Evolutionary conservation across 768 basidiomycete genomes (phyloP).

Genomic region (Heimioporus sp.): DNA sequence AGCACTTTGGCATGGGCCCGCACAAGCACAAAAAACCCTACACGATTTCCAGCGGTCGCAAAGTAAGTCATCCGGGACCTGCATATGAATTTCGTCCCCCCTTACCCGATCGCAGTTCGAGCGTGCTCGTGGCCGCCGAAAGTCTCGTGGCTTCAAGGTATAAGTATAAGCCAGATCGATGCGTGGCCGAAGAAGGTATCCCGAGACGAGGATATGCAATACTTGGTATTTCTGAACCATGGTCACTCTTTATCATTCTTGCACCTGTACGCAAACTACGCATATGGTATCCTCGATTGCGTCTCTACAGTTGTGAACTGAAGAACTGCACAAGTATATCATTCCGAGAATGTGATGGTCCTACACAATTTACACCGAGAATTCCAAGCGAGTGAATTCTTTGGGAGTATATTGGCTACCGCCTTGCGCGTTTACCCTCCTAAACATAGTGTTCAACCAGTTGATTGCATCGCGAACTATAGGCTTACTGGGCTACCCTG

Average conservation of each 20-base stretch:
- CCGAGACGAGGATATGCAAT: conserved; percentile 31
- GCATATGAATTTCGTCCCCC: neutral
- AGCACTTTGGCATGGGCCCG: conserved; percentile 98
- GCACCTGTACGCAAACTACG: conserved; percentile 24
- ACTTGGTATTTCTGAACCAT: conserved; percentile 26
- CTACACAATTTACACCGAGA: neutral
- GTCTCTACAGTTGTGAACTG: neutral
- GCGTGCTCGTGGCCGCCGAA: conserved; percentile 97
- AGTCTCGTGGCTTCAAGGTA: conserved; percentile 96
- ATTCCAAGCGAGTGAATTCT: neutral
- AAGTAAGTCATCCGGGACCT: conserved; percentile 42
- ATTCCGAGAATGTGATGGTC: neutral
- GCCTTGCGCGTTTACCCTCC: conserved; percentile 22
- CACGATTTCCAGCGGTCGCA: conserved; percentile 94
- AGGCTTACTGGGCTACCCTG: conserved; percentile 15
- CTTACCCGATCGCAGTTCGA: conserved; percentile 66
- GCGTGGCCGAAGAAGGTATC: conserved; percentile 27
- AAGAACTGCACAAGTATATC: neutral
- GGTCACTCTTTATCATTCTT: conserved; percentile 17
- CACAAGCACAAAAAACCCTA: conserved; percentile 99
- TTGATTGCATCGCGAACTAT: neutral
- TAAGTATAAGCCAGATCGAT: conserved; percentile 68
- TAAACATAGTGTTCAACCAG: neutral
- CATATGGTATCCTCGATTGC: conserved; percentile 21
- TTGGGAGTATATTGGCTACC: neutral